These are phyloP conservation scores for Tulasnella calospora DNA, from an alignment of 768 basidiomycete genomes.

Conservation along the genomic window DNA sequence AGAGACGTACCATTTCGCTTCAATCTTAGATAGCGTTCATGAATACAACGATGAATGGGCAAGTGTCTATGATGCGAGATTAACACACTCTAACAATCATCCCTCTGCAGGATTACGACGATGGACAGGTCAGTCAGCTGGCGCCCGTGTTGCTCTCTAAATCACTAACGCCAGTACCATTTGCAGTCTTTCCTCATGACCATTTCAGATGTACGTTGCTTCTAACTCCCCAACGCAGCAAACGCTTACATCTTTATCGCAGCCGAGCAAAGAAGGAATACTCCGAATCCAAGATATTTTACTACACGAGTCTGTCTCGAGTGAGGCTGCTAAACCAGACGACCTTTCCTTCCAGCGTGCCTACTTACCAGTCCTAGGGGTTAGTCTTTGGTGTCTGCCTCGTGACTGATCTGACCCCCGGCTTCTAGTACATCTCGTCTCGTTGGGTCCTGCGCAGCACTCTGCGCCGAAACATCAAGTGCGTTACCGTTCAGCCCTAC, in stretches of 20 bases:
- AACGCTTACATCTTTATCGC: conserved; percentile 32
- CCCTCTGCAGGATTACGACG: conserved; percentile 41
- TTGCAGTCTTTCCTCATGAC: conserved; percentile 42
- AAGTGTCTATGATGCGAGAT: conserved; percentile 32
- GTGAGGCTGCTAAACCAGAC: conserved; percentile 37
- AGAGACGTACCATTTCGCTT: conserved; percentile 47
- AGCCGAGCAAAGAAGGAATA: conserved; percentile 43
- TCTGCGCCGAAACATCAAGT: background rate
- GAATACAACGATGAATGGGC: conserved; percentile 31
- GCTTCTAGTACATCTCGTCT: conserved; percentile 49
- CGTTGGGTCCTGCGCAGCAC: background rate
- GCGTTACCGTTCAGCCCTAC: background rate
- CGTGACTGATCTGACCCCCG: conserved; percentile 30
- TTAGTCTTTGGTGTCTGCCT: conserved; percentile 31
- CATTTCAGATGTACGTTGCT: conserved; percentile 39
- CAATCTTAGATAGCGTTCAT: conserved; percentile 27
- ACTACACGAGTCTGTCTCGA: conserved; percentile 43
- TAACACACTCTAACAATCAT: background rate
- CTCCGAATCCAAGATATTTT: conserved; percentile 50
- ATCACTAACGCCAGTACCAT: background rate
- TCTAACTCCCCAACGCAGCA: background rate
- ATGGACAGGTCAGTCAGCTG: conserved; percentile 45
- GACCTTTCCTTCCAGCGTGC: conserved; percentile 58
- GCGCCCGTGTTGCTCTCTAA: background rate
- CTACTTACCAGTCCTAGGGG: conserved; percentile 50